Base-by-base conservation (phyloP, 129 eudicot species). In the Pulicaria dysenterica region DNA sequence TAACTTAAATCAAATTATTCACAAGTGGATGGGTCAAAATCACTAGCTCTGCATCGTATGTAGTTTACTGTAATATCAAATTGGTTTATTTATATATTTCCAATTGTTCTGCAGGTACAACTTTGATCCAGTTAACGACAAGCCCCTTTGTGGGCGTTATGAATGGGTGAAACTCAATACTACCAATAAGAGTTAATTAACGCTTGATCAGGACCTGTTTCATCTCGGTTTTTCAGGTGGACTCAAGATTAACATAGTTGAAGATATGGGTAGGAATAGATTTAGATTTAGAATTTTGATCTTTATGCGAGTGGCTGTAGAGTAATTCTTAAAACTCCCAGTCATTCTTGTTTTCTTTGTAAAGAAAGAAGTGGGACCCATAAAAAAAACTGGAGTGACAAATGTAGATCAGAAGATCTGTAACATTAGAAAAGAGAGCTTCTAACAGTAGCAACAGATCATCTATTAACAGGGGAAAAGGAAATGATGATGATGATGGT, bases 121-220 rank as follows among this genome's bases (percentile, higher is more conserved):
- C 84, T 87, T 78, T 73, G 92, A 87, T 79, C 92, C 88, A 0
- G 81, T 83, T 72, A 76, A 79, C 0, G 88, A 81, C 15, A 81
- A 81, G 51, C 92, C 92, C 4, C 86, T 87, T 24, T 76, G 66
- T 10, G 92, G 92, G 38, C 88, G 84, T 38, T 87, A 66, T 44
- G 82, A 81, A 72, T 87, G 92, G 92, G 74, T 74, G 70, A 87
- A 87, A 79, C 60, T 84, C 16, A 73, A 86, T 58, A 72, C 53
- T n/a, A 62, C 34, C 50, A 68, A 76, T 41, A 50, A 55, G 49
- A 24, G 64, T 48, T 62, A 62, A 54, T 24, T 46, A 59, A 72
- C 58, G 1, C n/a, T 15, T 47, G 40, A 77, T 68, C 63, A 50
- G 73, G 76, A 64, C 51, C 14, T 44, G 8, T 59, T 8, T 40